Base-by-base conservation (phyloP, 176 grass and related monocot species). In the Metroxylon sagu region DNA sequence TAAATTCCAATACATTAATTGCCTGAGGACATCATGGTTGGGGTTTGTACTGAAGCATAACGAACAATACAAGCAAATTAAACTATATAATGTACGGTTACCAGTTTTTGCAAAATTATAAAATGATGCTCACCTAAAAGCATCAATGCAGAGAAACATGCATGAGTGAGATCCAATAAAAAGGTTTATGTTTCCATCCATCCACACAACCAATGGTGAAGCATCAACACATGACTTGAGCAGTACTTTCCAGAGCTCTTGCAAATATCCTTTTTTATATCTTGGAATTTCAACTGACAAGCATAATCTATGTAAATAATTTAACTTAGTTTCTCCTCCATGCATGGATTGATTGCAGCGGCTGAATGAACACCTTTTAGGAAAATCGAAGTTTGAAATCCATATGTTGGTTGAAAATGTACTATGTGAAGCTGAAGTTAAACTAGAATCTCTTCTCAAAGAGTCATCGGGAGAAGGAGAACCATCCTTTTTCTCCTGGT, bases 191-290 rank as follows among this genome's bases (percentile, higher is more conserved):
- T 72, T 79, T n/a, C 80, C 86, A 85, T 87, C 67, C 55, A 71
- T 74, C 62, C 69, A 29, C 39, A 87, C 91, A 71, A 90, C 68
- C 71, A 95, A 81, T 71, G 91, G 86, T 79, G 91, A 95, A 27
- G 91, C 91, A 82, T 95, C 91, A 68, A 95, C 91, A 79, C 91
- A 96, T 79, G 83, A 90, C 69, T 70, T 71, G 28, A 96, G 81
- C 55, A 48, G 65, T 70, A 90, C 26, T 27, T 74, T 90, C 91
- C 91, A 96, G 62, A 87, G 68, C 71, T 87, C 69, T 69, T 65
- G 27, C 65, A 90, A 23, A 28, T 18, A 55, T 62, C 60, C 71
- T 53, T 29, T 84, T 80, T 49, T 79, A 49, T 51, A 75, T 58
- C 27, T 66, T 50, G 56, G 54, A 68, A 77, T 65, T 52, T 71